Evolutionary conservation across 805 yeast species (phyloP).

Genomic region (Candida ulmi): DNA sequence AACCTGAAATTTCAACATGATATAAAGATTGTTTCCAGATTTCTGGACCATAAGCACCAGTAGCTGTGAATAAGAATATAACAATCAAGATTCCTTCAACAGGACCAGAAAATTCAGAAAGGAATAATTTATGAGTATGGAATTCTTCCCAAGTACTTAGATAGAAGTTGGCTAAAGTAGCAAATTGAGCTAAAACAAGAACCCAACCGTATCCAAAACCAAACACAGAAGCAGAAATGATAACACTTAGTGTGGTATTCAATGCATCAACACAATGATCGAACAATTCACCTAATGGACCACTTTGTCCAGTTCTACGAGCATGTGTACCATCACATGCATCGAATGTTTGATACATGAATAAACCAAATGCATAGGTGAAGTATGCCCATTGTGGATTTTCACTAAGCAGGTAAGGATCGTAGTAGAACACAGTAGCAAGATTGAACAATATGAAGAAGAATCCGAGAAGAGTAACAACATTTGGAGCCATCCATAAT

Average conservation of each 20-base stretch:
- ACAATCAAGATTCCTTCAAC: slow-evolving; percentile 86
- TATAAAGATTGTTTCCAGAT: slow-evolving; percentile 52
- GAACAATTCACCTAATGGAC: slow-evolving; percentile 91
- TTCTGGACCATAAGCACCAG: slow-evolving; percentile 67
- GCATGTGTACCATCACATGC: slow-evolving; percentile 97
- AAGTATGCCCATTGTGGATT: slow-evolving; percentile 76
- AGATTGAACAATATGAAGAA: slow-evolving; percentile 63
- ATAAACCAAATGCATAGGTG: slow-evolving; percentile 74
- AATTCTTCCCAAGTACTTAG: slow-evolving; percentile 94
- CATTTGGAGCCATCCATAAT: slow-evolving; percentile 85
- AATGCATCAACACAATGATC: slow-evolving; percentile 80
- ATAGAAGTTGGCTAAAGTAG: slow-evolving; percentile 75
- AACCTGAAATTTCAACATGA: slow-evolving; percentile 25
- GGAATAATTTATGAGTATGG: slow-evolving; percentile 76
- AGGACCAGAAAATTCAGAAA: slow-evolving; percentile 85
- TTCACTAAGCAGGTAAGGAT: slow-evolving; percentile 55
- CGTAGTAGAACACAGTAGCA: slow-evolving; percentile 59
- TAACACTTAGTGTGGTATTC: slow-evolving; percentile 74
- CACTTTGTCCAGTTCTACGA: slow-evolving; percentile 88
- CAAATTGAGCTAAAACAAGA: slow-evolving; percentile 61
- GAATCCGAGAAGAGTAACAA: slow-evolving; percentile 78
- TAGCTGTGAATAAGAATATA: slow-evolving; percentile 44
- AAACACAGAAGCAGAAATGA: slow-evolving; percentile 70
- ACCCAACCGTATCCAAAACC: slow-evolving; percentile 68
- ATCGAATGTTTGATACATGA: slow-evolving; percentile 91